These are phyloP conservation scores for Botrytis medusae DNA, from an alignment of 2,329 filamentous ascomycete genomes.

Conservation along the genomic window DNA sequence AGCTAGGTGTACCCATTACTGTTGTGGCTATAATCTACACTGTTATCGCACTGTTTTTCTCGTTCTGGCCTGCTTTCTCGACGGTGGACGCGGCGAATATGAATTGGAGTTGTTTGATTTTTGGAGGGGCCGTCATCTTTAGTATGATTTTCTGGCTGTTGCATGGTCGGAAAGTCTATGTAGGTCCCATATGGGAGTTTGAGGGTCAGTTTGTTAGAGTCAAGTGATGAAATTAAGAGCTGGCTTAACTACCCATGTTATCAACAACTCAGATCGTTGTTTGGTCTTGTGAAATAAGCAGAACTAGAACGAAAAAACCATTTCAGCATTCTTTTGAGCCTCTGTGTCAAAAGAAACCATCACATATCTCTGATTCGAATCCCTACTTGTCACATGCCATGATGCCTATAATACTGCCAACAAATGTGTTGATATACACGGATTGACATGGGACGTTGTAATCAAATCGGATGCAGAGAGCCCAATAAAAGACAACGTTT, in stretches of 20 bases:
- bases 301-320: background rate
- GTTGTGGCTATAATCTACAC: slow-evolving; percentile 19
- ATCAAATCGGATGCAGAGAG: background rate
- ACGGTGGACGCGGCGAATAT: slow-evolving; percentile 8
- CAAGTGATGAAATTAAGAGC: background rate
- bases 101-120: slow-evolving; percentile 23
- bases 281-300: background rate
- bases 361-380: background rate
- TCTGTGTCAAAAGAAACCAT: background rate
- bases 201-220: slow-evolving; percentile 3
- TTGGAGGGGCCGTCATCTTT: slow-evolving; percentile 9
- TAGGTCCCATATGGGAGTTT: slow-evolving; percentile 15
- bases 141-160: slow-evolving; percentile 19
- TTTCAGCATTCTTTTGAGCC: background rate
- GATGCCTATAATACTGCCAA: background rate
- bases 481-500: background rate
- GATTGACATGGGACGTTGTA: background rate
- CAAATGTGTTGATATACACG: background rate
- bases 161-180: slow-evolving; percentile 19
- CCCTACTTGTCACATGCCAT: background rate
- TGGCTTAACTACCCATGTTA: background rate
- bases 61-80: slow-evolving; percentile 17
- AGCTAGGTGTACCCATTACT: slow-evolving; percentile 18
- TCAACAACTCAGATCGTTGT: background rate
- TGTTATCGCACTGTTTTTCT: slow-evolving; percentile 20